phyloP scores from a whole-genome alignment of 139 green algal species.

The Tetraselmis striata region DNA sequence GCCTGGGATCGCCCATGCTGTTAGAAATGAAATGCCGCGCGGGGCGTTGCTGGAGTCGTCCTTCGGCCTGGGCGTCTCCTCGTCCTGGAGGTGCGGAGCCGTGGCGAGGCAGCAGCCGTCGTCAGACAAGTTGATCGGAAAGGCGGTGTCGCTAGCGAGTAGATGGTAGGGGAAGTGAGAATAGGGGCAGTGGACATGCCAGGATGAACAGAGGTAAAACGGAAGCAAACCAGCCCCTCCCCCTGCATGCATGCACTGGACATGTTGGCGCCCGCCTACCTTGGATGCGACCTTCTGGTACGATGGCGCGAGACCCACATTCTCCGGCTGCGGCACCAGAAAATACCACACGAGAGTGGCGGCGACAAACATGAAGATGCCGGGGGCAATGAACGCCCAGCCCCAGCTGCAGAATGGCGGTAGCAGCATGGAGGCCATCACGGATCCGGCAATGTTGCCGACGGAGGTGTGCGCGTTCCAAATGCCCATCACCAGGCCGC shows the following conservation, averaged over 20 bases:
- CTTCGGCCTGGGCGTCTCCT: conserved; percentile 10
- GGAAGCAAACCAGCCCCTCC: too few species aligned
- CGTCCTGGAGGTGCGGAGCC: conserved; percentile 6
- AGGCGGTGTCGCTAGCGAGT: too few species aligned
- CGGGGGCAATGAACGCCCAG: conserved; percentile 65
- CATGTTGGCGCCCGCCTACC: too few species aligned
- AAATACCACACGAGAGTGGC: conserved; percentile 36
- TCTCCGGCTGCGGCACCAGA: conserved; percentile 74
- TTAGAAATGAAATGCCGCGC: conserved; percentile 55
- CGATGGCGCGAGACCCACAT: conserved; percentile 48
- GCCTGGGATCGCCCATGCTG: conserved; percentile 84
- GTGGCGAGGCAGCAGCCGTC: too few species aligned
- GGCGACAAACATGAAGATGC: conserved; percentile 45
- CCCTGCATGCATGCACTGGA: too few species aligned
- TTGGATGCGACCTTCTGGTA: background rate
- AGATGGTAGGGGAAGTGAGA: too few species aligned
- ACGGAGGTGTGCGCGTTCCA: conserved; percentile 95
- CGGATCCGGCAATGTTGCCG: conserved; percentile 87
- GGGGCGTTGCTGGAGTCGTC: background rate
- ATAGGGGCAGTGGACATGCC: too few species aligned
- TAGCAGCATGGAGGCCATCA: conserved; percentile 66
- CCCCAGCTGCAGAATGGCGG: conserved; percentile 70
- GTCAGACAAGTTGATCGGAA: too few species aligned
- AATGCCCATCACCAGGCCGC: conserved; percentile 89
- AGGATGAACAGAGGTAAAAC: too few species aligned